Evolutionary conservation across 2,329 filamentous ascomycete genomes (phyloP).

Genomic region (Elsinoe necatrix): DNA sequence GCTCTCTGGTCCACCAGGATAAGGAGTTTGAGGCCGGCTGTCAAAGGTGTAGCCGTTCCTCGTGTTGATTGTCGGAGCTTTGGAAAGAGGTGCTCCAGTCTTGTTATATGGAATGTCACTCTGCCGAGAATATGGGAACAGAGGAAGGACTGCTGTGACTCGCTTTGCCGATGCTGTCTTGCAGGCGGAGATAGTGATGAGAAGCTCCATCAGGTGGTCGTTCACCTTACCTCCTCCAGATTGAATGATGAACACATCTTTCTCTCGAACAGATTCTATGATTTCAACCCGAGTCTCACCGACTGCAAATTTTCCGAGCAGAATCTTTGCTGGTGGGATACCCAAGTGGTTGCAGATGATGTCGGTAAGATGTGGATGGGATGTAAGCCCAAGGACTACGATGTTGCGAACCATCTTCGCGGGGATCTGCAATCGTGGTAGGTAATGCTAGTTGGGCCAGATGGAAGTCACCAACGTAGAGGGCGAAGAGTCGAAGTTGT

Average conservation of each 20-base stretch:
- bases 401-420: slow-evolving; percentile 81
- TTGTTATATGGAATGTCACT: slow-evolving; percentile 97
- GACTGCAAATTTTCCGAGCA: slow-evolving; percentile 85
- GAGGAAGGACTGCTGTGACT: slow-evolving; percentile 85
- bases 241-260: slow-evolving; percentile 98
- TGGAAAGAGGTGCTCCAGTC: slow-evolving; percentile 75
- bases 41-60: slow-evolving; percentile 72
- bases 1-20: slow-evolving; percentile 60
- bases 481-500: neutral
- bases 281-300: slow-evolving; percentile 95
- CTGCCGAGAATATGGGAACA: slow-evolving; percentile 95
- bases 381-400: slow-evolving; percentile 85
- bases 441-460: neutral
- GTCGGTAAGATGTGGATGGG: slow-evolving; percentile 79
- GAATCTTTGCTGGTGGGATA: slow-evolving; percentile 73
- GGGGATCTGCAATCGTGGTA: neutral
- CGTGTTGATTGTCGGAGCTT: slow-evolving; percentile 45
- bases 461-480: neutral
- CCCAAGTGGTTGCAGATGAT: slow-evolving; percentile 82
- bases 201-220: slow-evolving; percentile 90
- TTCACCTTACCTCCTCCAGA: slow-evolving; percentile 89
- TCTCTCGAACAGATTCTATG: slow-evolving; percentile 89
- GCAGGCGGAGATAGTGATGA: slow-evolving; percentile 98
- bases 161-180: slow-evolving; percentile 86
- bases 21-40: slow-evolving; percentile 79